These are phyloP conservation scores for Venturia oleaginea DNA, from an alignment of 2,329 filamentous ascomycete genomes.

Conservation along the genomic window DNA sequence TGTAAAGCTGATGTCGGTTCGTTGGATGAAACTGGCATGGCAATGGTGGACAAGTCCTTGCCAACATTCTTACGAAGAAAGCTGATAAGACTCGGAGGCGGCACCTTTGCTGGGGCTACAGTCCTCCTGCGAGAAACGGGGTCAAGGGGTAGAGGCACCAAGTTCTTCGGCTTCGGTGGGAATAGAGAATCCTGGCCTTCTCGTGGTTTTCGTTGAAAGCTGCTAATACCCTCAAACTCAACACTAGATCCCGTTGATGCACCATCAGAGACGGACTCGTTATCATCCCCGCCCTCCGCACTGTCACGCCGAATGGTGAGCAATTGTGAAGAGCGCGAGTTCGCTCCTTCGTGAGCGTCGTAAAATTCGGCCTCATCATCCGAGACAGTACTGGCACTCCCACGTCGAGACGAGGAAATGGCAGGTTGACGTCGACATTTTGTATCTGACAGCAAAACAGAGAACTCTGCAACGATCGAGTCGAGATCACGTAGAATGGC, in stretches of 20 bases:
- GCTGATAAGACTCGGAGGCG: slow-evolving; percentile 83
- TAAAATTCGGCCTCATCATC: slow-evolving; percentile 62
- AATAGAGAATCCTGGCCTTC: slow-evolving; percentile 47
- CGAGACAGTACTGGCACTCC: slow-evolving; percentile 71
- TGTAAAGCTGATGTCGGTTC: slow-evolving; percentile 85
- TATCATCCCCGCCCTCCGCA: slow-evolving; percentile 45
- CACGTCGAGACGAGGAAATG: slow-evolving; percentile 36
- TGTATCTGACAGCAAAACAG: slow-evolving; percentile 64
- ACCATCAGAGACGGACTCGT: slow-evolving; percentile 36
- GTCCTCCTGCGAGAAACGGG: slow-evolving; percentile 57
- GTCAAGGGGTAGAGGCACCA: slow-evolving; percentile 67
- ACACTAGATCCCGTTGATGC: slow-evolving; percentile 55
- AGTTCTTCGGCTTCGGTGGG: slow-evolving; percentile 64
- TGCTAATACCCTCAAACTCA: slow-evolving; percentile 41
- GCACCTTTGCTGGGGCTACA: slow-evolving; percentile 63
- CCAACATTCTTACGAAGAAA: slow-evolving; percentile 96
- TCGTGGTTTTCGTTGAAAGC: slow-evolving; percentile 28
- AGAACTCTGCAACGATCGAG: slow-evolving; percentile 73
- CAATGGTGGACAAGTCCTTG: slow-evolving; percentile 92
- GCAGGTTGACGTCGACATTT: slow-evolving; percentile 60
- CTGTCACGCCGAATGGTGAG: slow-evolving; percentile 66
- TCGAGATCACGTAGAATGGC: slow-evolving; percentile 80
- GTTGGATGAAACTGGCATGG: slow-evolving; percentile 95
- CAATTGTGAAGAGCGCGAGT: slow-evolving; percentile 50
- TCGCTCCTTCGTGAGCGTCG: slow-evolving; percentile 66